Percentiles rank a stretch among this genome's conserved stretches.
These are phyloP conservation scores for Fusarium lateritium DNA, from an alignment of 2,329 filamentous ascomycete genomes.

Conservation along the genomic window DNA sequence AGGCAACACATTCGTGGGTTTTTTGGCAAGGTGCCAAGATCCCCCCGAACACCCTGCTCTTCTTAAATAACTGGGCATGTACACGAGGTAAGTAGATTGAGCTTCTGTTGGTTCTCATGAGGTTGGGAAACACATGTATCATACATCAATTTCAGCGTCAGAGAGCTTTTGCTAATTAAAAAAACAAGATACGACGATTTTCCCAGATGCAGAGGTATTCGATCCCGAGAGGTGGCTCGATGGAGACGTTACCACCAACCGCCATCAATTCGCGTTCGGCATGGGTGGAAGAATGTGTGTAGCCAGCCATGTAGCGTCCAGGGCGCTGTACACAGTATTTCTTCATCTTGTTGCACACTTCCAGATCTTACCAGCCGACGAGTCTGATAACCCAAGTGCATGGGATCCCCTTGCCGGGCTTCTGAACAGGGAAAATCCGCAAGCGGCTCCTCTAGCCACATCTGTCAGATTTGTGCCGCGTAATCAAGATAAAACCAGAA, in stretches of 20 bases:
- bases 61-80: background rate
- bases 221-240: background rate
- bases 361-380: background rate
- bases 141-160: background rate
- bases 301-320: background rate
- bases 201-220: background rate
- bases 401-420: background rate
- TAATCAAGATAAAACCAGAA: background rate
- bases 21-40: background rate
- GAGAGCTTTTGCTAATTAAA: background rate
- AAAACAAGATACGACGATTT: background rate
- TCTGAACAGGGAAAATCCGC: background rate
- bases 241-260: background rate
- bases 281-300: constrained; percentile 1
- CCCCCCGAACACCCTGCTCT: background rate
- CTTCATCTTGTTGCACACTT: background rate
- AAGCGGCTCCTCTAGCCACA: background rate
- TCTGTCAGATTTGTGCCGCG: background rate
- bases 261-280: constrained; percentile 1
- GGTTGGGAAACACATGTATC: background rate
- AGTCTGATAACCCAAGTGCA: background rate
- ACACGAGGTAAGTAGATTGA: background rate
- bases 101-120: background rate
- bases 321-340: background rate
- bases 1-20: background rate